Conservation (phyloP, 805 yeast species). For the Ogataea polymorpha region DNA sequence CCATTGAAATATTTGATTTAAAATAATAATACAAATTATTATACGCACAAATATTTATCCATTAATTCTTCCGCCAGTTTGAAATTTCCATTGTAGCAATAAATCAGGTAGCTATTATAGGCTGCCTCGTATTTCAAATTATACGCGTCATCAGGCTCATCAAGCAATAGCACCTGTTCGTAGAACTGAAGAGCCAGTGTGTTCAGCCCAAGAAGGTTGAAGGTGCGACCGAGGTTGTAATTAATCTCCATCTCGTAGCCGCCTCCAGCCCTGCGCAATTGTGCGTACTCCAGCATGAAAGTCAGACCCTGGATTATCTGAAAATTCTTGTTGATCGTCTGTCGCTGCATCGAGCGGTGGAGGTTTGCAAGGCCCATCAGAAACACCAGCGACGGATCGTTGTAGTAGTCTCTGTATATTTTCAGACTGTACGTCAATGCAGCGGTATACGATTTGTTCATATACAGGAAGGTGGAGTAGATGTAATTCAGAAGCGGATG, state of each 20-base stretch:
- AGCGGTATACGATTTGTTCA: slow-evolving; percentile 79
- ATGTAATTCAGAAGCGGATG: slow-evolving; percentile 61
- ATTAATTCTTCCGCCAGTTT: slow-evolving; percentile 60
- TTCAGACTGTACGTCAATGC: slow-evolving; percentile 75
- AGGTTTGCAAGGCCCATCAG: slow-evolving; percentile 76
- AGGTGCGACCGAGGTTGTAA: slow-evolving; percentile 81
- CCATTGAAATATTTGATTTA: neutral
- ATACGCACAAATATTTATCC: slow-evolving; percentile 52
- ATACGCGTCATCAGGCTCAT: slow-evolving; percentile 38
- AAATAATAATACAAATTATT: slow-evolving; percentile 11
- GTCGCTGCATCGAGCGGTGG: slow-evolving; percentile 89
- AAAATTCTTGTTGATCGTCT: slow-evolving; percentile 78
- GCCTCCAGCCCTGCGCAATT: slow-evolving; percentile 32
- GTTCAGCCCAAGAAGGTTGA: slow-evolving; percentile 77
- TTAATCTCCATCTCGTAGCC: slow-evolving; percentile 63
- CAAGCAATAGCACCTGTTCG: slow-evolving; percentile 54
- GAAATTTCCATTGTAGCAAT: slow-evolving; percentile 71
- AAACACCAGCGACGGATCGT: slow-evolving; percentile 78
- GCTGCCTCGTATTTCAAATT: slow-evolving; percentile 79
- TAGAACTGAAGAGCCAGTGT: slow-evolving; percentile 74
- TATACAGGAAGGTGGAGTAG: slow-evolving; percentile 76
- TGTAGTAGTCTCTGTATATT: slow-evolving; percentile 60
- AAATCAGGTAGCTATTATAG: slow-evolving; percentile 74
- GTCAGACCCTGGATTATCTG: slow-evolving; percentile 87
- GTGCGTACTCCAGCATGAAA: slow-evolving; percentile 68